Evolutionary conservation across 108 stramenopile species (phyloP).

Genomic region (Pseudonitzschia multiseries): DNA sequence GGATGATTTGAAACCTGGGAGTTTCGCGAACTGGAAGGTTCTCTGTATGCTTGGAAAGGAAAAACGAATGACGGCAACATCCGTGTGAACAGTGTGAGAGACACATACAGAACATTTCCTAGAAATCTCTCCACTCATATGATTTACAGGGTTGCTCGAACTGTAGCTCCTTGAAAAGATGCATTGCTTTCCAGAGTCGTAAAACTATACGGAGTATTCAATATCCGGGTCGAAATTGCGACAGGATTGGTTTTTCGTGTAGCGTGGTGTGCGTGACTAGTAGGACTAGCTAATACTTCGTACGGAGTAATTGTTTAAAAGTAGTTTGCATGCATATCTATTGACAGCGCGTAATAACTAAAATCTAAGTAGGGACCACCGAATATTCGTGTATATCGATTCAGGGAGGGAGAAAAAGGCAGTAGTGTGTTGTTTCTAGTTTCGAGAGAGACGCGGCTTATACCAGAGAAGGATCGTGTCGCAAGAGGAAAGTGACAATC

Average conservation of each 20-base stretch:
- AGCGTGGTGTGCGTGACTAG: no score
- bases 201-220: no score
- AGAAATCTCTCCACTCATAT: not conserved
- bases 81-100: not conserved
- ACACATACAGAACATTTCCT: not conserved
- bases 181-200: no score
- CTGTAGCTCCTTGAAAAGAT: not conserved
- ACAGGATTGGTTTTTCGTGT: no score
- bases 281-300: no score
- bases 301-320: no score
- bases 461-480: constrained; percentile 39
- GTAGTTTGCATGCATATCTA: no score
- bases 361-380: not conserved
- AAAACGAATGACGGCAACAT: constrained; percentile 9
- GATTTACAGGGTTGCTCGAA: not conserved
- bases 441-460: not conserved
- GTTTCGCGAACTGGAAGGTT: not conserved
- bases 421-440: no score
- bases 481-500: constrained; percentile 34
- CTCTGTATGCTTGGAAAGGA: not conserved
- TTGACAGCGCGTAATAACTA: not conserved
- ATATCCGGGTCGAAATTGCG: no score
- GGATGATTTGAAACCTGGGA: no score
- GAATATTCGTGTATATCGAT: no score
- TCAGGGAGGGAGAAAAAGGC: no score